A percentile compares a stretch with the other conserved stretches of the same genome.
phyloP scores from a whole-genome alignment of 2,329 filamentous ascomycete species.

The Aspergillus pseudoviridinutans region DNA sequence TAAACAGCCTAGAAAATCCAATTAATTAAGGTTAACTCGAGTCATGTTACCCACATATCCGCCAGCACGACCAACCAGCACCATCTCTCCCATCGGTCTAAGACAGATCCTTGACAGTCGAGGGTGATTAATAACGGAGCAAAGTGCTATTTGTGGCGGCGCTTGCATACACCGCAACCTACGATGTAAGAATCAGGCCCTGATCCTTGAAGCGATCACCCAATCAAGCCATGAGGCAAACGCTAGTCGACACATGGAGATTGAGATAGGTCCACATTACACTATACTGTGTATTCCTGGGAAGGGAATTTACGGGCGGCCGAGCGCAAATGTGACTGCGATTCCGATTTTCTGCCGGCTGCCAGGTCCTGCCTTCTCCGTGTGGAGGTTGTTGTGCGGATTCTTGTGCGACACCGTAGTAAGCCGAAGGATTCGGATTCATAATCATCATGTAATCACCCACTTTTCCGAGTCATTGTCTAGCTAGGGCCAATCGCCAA shows the following conservation, averaged over 20 bases:
- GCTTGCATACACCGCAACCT: background rate
- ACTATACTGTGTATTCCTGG: background rate
- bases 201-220: background rate
- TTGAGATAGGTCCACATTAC: background rate
- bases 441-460: background rate
- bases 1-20: background rate
- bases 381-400: background rate
- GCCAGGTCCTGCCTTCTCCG: background rate
- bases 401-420: background rate
- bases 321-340: background rate
- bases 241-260: background rate
- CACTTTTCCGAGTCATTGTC: background rate
- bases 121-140: slow-evolving; percentile 1
- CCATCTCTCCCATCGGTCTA: background rate
- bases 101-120: background rate
- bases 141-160: background rate
- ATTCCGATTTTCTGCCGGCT: background rate
- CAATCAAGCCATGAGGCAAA: background rate
- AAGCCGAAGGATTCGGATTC: background rate
- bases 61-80: background rate
- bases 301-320: background rate
- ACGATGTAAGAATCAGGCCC: background rate
- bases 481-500: background rate
- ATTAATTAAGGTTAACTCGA: background rate
- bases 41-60: slow-evolving; percentile 2